Evolutionary conservation across 306 rosid species (phyloP).

Genomic region (Castanopsis chinensis): DNA sequence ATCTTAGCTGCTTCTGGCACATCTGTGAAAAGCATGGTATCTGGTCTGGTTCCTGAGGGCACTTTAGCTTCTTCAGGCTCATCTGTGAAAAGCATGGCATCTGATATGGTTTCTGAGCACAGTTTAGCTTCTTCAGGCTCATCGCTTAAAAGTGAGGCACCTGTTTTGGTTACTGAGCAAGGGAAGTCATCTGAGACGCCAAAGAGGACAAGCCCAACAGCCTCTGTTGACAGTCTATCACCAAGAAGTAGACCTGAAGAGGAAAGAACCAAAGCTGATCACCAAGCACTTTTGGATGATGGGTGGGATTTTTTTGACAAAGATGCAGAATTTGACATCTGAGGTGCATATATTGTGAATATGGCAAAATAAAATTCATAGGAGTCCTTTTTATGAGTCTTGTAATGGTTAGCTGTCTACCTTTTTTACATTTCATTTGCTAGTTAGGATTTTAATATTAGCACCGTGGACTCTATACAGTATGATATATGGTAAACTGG

Average conservation of each 20-base stretch:
- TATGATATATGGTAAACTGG: not conserved
- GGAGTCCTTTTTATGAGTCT: not conserved
- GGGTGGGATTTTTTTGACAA: conserved; percentile 67
- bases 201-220: conserved; percentile 22
- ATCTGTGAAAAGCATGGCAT: conserved; percentile 30
- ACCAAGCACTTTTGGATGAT: conserved; percentile 55
- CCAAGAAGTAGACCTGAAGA: conserved; percentile 16
- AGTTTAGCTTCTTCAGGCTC: conserved; percentile 54
- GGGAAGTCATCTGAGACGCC: conserved; percentile 26
- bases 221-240: conserved; percentile 29
- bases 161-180: conserved; percentile 38
- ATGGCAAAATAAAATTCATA: conserved; percentile 11
- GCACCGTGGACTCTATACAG: not conserved
- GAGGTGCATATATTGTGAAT: conserved; percentile 22
- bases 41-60: conserved; percentile 11
- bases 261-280: conserved; percentile 30
- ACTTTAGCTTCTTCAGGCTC: conserved; percentile 51
- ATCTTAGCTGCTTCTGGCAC: conserved; percentile 56
- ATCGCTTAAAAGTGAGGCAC: conserved; percentile 22
- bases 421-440: not conserved
- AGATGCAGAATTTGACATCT: conserved; percentile 24
- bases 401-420: not conserved
- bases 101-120: conserved; percentile 21
- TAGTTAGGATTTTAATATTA: not conserved
- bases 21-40: conserved; percentile 26